Percentiles rank a stretch among this genome's conserved stretches.
These are phyloP conservation scores for Axilococcus clingmanii DNA, from an alignment of 139 green algal genomes.

Conservation along the genomic window DNA sequence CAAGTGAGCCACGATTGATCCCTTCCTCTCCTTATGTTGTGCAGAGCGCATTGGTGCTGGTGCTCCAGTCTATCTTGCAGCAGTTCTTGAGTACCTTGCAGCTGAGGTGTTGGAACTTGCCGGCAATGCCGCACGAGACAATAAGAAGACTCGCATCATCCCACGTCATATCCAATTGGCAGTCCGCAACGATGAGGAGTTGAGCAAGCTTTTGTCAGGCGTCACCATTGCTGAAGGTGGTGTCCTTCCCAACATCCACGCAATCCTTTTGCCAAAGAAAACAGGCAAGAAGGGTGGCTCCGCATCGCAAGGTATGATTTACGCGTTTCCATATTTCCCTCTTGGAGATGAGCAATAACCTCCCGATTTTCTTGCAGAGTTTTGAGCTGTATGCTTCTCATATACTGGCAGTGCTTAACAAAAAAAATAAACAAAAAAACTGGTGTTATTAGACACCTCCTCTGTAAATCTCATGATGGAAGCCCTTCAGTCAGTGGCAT, in stretches of 20 bases:
- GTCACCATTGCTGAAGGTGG: conserved; percentile 73
- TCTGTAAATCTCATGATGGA: no score
- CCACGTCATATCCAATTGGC: conserved; percentile 85
- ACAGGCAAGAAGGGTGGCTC: conserved; percentile 54
- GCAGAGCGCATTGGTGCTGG: conserved; percentile 30
- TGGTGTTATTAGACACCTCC: conserved; percentile 43
- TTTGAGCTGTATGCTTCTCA: background rate
- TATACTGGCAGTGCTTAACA: background rate
- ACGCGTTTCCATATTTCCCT: no score
- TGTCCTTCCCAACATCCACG: conserved; percentile 84
- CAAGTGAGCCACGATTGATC: no score
- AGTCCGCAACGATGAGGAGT: conserved; percentile 91
- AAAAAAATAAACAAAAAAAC: conserved; percentile 6
- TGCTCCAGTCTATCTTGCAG: conserved; percentile 55
- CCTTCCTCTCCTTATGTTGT: background rate
- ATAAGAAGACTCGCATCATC: conserved; percentile 89
- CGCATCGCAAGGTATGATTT: no score
- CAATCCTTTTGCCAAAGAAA: conserved; percentile 82
- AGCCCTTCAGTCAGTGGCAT: no score
- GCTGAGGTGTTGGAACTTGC: conserved; percentile 50
- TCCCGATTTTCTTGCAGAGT: no score
- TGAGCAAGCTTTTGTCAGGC: conserved; percentile 78
- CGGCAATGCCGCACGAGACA: conserved; percentile 71
- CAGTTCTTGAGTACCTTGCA: conserved; percentile 77
- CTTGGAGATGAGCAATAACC: background rate